Evolutionary conservation across 129 eudicot genomes (phyloP).

Genomic region (Arctium minus): DNA sequence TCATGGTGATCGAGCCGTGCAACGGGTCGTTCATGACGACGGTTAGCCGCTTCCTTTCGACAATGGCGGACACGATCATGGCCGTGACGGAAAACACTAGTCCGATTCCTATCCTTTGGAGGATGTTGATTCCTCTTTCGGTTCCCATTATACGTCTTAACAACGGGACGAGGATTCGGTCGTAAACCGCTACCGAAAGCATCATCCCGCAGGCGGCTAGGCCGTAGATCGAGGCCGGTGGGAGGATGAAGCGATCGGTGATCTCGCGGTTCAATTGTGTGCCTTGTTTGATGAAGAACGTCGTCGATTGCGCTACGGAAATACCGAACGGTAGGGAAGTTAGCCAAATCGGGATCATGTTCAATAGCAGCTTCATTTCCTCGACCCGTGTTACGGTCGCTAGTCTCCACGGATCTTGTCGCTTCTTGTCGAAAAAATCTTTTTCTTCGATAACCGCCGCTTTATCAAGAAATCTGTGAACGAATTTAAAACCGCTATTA

Average conservation of each 20-base stretch:
- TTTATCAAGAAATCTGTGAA: slow-evolving; percentile 61
- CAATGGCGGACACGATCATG: slow-evolving; percentile 61
- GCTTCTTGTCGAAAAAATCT: slow-evolving; percentile 11
- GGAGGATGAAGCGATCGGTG: slow-evolving; percentile 41
- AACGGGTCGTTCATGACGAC: slow-evolving; percentile 24
- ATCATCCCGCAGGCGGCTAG: slow-evolving; percentile 71
- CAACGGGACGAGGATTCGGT: slow-evolving; percentile 54
- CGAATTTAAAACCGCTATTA: no score
- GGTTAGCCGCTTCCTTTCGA: slow-evolving; percentile 52
- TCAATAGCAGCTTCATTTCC: slow-evolving; percentile 63
- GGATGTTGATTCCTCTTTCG: slow-evolving; percentile 70
- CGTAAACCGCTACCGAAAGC: slow-evolving; percentile 44
- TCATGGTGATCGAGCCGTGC: slow-evolving; percentile 49
- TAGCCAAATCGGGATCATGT: slow-evolving; percentile 78
- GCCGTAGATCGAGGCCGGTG: slow-evolving; percentile 65
- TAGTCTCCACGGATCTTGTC: slow-evolving; percentile 62
- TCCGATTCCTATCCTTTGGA: slow-evolving; percentile 80
- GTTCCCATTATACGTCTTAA: slow-evolving; percentile 47
- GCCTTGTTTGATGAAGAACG: slow-evolving; percentile 87
- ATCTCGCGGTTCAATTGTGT: slow-evolving; percentile 45
- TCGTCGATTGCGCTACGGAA: slow-evolving; percentile 60
- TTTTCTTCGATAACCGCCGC: slow-evolving; percentile 57
- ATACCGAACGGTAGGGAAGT: slow-evolving; percentile 64
- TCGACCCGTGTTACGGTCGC: slow-evolving; percentile 76
- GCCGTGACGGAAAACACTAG: slow-evolving; percentile 46